A percentile compares a stretch with the other conserved stretches of the same genome.
Conservation (phyloP, 345 rosid genomes). For the Mercurialis annua region DNA sequence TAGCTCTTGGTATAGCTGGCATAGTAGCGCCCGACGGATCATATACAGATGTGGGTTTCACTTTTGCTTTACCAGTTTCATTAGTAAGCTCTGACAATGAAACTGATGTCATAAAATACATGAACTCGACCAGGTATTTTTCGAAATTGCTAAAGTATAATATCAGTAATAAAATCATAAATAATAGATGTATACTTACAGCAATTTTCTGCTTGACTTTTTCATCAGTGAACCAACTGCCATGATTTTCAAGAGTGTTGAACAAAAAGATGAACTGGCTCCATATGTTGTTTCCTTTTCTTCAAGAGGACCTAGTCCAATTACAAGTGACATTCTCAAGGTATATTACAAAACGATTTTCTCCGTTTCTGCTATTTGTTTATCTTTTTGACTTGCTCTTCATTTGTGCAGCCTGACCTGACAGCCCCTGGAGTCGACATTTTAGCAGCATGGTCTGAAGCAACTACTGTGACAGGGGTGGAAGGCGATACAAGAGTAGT, state of each 20-base stretch:
- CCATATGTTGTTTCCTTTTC: slow-evolving; percentile 29
- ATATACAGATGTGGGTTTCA: background rate
- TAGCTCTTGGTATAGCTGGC: slow-evolving; percentile 25
- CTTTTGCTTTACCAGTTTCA: background rate
- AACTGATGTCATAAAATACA: background rate
- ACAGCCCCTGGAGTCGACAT: slow-evolving; percentile 44
- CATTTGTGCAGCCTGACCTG: slow-evolving; percentile 37
- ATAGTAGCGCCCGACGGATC: slow-evolving; percentile 13
- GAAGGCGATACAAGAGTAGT: slow-evolving; percentile 23
- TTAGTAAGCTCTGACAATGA: background rate
- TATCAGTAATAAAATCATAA: background rate
- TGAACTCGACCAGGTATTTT: background rate
- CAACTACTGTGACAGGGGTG: slow-evolving; percentile 5
- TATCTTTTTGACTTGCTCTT: background rate
- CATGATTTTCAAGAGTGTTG: slow-evolving; percentile 21
- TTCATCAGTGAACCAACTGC: slow-evolving; percentile 28
- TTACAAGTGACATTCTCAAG: slow-evolving; percentile 32
- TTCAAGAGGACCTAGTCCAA: slow-evolving; percentile 35
- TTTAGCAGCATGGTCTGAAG: slow-evolving; percentile 37
- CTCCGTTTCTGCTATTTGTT: background rate
- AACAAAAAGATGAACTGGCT: slow-evolving; percentile 19
- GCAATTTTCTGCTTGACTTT: background rate
- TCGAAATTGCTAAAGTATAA: background rate
- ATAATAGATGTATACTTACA: background rate
- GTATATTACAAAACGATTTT: slow-evolving; percentile 3